Percentiles rank a stretch among this genome's conserved stretches.
These are phyloP conservation scores for Schizosaccharomyces japonicus DNA, from an alignment of 805 yeast genomes.

Conservation along the genomic window DNA sequence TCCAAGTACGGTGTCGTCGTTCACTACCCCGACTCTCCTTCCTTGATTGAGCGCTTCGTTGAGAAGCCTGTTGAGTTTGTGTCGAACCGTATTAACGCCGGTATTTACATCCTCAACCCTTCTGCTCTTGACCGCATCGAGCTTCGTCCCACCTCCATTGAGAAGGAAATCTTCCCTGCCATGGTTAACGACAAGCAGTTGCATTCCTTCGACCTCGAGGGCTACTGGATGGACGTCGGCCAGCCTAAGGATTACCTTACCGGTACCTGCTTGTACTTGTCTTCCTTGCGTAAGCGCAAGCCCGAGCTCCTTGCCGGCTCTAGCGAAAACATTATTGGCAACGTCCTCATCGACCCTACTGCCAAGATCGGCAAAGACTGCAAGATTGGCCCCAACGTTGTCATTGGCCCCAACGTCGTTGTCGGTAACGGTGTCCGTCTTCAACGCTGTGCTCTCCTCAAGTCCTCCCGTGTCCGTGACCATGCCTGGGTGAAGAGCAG, in stretches of 20 bases:
- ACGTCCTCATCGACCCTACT: conserved; percentile 81
- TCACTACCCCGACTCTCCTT: conserved; percentile 66
- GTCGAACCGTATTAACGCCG: conserved; percentile 98
- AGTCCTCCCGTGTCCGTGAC: conserved; percentile 77
- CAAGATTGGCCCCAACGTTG: conserved; percentile 94
- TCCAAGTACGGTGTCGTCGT: conserved; percentile 98
- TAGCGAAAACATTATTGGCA: conserved; percentile 23
- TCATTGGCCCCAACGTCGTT: conserved; percentile 85
- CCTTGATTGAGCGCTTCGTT: conserved; percentile 92
- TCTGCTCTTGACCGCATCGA: conserved; percentile 89
- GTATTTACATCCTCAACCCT: conserved; percentile 94
- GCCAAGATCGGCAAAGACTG: conserved; percentile 83
- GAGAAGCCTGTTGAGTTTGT: conserved; percentile 98
- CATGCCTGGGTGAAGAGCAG: conserved; percentile 96
- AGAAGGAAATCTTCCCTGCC: conserved; percentile 96
- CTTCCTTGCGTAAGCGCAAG: conserved; percentile 58
- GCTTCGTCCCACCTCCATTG: conserved; percentile 95
- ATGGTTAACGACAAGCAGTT: conserved; percentile 71
- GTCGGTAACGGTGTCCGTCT: conserved; percentile 98
- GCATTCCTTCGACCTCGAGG: conserved; percentile 92
- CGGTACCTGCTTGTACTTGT: conserved; percentile 80
- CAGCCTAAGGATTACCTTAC: conserved; percentile 98
- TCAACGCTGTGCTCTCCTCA: conserved; percentile 77
- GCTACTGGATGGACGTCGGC: conserved; percentile 99
- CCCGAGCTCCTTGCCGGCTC: conserved; percentile 36